Evolutionary conservation across 2,329 filamentous ascomycete species (phyloP).

Genomic region (Lizonia empirigonia): DNA sequence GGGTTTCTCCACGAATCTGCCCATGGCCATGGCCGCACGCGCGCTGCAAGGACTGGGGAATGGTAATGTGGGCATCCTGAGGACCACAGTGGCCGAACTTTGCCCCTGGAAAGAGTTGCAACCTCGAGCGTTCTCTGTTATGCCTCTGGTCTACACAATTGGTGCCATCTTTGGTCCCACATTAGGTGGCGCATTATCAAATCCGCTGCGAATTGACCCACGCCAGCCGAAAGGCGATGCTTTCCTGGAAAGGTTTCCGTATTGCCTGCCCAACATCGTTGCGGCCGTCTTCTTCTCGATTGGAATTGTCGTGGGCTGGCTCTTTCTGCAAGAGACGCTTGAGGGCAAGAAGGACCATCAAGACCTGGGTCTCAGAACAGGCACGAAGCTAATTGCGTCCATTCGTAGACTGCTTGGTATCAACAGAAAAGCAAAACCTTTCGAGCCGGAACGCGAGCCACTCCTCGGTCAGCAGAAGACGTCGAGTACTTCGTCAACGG

Average conservation of each 20-base stretch:
- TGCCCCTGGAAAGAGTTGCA: conserved; percentile 85
- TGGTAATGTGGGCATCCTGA: conserved; percentile 83
- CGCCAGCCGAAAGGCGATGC: conserved; percentile 65
- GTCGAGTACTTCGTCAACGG: conserved; percentile 22
- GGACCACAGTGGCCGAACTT: conserved; percentile 92
- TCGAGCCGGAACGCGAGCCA: conserved; percentile 35
- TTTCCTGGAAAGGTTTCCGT: conserved; percentile 79
- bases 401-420: conserved; percentile 30
- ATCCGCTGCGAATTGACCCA: conserved; percentile 77
- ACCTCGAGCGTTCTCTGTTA: conserved; percentile 86
- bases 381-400: conserved; percentile 62
- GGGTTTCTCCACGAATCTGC: conserved; percentile 78
- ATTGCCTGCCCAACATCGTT: conserved; percentile 81
- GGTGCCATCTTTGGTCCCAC: conserved; percentile 85
- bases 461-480: conserved; percentile 35
- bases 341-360: conserved; percentile 68
- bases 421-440: conserved; percentile 11
- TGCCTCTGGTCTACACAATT: conserved; percentile 89
- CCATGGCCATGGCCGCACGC: conserved; percentile 79
- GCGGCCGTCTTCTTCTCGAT: conserved; percentile 76
- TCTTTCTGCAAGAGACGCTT: conserved; percentile 89
- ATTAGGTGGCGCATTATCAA: conserved; percentile 84
- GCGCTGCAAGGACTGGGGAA: conserved; percentile 83
- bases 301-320: conserved; percentile 72
- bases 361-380: conserved; percentile 79